These are phyloP conservation scores for Pythium sp. DNA, from an alignment of 352 stramenopile genomes.

Conservation along the genomic window DNA sequence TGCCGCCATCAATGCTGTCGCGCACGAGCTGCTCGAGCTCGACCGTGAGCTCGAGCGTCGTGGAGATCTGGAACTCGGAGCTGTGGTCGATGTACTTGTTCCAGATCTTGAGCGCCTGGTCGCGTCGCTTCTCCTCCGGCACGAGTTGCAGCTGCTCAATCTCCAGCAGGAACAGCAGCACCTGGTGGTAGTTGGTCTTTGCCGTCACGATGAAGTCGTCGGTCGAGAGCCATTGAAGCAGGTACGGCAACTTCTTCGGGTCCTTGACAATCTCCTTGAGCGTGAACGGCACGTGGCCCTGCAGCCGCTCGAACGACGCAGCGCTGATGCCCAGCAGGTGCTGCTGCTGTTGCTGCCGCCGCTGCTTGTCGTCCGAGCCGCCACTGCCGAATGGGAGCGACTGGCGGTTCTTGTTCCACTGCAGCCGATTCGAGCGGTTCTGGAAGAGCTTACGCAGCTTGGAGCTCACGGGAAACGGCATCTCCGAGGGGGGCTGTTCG, in stretches of 20 bases:
- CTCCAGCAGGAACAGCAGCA: constrained; percentile 81
- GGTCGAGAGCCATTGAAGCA: constrained; percentile 71
- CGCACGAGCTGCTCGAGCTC: constrained; percentile 76
- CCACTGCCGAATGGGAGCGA: neutral
- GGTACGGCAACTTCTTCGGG: constrained; percentile 80
- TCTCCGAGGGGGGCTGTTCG: neutral
- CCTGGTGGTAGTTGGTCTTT: constrained; percentile 72
- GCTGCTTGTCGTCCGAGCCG: constrained; percentile 16
- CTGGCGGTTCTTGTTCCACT: constrained; percentile 41
- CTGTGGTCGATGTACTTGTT: constrained; percentile 81
- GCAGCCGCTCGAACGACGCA: constrained; percentile 66
- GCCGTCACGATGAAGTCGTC: constrained; percentile 34
- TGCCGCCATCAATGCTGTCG: constrained; percentile 51
- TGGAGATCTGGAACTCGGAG: constrained; percentile 83
- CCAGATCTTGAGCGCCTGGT: constrained; percentile 83
- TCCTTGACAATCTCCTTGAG: constrained; percentile 86
- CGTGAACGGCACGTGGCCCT: constrained; percentile 78
- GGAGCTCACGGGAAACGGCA: constrained; percentile 66
- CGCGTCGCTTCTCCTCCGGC: constrained; percentile 53
- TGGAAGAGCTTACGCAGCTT: constrained; percentile 74
- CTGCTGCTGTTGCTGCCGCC: constrained; percentile 47
- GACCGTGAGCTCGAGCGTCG: constrained; percentile 72
- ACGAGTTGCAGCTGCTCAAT: constrained; percentile 79
- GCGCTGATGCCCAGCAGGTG: constrained; percentile 49
- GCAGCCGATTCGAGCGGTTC: constrained; percentile 46